These are phyloP conservation scores for Candida hungchunana DNA, from an alignment of 805 yeast species.

Conservation along the genomic window DNA sequence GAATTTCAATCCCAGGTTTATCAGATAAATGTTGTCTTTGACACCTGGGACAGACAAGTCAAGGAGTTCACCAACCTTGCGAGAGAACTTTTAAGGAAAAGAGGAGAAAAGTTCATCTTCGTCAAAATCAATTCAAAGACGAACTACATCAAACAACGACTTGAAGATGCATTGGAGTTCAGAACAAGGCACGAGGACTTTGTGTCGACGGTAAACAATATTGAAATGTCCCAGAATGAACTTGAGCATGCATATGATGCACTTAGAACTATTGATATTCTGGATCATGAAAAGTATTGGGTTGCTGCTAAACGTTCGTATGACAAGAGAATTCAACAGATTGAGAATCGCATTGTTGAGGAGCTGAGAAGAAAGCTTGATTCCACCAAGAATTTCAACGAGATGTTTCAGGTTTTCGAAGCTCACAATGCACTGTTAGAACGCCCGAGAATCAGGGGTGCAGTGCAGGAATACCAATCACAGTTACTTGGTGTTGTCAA, in stretches of 20 bases:
- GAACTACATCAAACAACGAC: slow-evolving; percentile 35
- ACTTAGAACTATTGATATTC: slow-evolving; percentile 33
- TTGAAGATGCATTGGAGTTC: slow-evolving; percentile 41
- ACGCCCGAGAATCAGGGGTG: slow-evolving; percentile 52
- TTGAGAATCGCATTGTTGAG: slow-evolving; percentile 43
- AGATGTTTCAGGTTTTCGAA: slow-evolving; percentile 49
- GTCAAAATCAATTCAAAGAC: slow-evolving; percentile 53
- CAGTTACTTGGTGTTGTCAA: slow-evolving; percentile 46
- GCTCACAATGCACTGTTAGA: slow-evolving; percentile 43
- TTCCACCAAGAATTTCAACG: slow-evolving; percentile 38
- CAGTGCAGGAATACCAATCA: slow-evolving; percentile 56
- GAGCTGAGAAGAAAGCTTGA: slow-evolving; percentile 37
- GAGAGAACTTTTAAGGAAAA: slow-evolving; percentile 69
- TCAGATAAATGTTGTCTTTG: slow-evolving; percentile 33
- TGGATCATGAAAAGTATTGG: slow-evolving; percentile 41
- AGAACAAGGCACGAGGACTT: slow-evolving; percentile 53
- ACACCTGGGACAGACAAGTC: slow-evolving; percentile 53
- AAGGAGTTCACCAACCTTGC: slow-evolving; percentile 63
- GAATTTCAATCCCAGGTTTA: slow-evolving; percentile 35
- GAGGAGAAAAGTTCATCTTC: slow-evolving; percentile 66
- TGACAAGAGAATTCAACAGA: slow-evolving; percentile 35
- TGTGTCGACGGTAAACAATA: slow-evolving; percentile 30
- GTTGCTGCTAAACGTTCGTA: slow-evolving; percentile 36
- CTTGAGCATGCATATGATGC: slow-evolving; percentile 39
- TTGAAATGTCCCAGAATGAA: slow-evolving; percentile 24